Evolutionary conservation across 1,139 yeast species (phyloP), one percentile per base, ranked within the genome.

Genomic region (Candida pseudocylindracea): DNA sequence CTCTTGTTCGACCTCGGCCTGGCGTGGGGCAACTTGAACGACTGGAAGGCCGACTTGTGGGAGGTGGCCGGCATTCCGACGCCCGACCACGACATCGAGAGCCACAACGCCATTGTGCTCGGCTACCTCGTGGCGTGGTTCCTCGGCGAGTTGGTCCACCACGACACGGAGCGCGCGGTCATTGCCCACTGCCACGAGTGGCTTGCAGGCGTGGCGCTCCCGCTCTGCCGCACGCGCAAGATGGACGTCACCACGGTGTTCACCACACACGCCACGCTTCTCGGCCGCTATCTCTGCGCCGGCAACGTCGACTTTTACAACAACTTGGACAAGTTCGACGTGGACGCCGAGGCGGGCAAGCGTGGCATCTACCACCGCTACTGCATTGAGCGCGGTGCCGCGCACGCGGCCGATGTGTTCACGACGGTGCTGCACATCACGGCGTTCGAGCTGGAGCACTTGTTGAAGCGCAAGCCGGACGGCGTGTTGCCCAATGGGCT

Each of bases 81-180:
- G 4, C 96, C 98, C 0, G 80, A 72, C 38, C 74, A 74, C 39
- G 98, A 88, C 49, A 54, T 56, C 33, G 98, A 88, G 53, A 70
- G 93, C 27, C 83, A 80, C 49, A 93, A 85, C 39, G 94, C 96
- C 30, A 80, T 88, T 40, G 60, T 88, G 41, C 61, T 88, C 44
- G 98, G 98, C 27, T 88, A 88, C 54, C 56, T 83, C 39, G 93
- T 83, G 28, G 93, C 96, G 2, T 88, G 98, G 98, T 85, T 88
- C 53, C 60, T 88, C 40, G 98, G 98, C 11, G 96, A 88, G 51
- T 67, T 80, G 51, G 83, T 80, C 10, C 72, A 65, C 48, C 70
- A 72, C 43, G 94, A 88, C 50, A 66, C 70, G 28, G 75, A 75
- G 34, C 68, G 83, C 40, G 95, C 96, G 1, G 85, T 88, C 34